A percentile compares a stretch with the other conserved stretches of the same genome.
Conservation (phyloP, 2,329 filamentous ascomycete genomes). For the Pseudohalonectria lignicola region DNA sequence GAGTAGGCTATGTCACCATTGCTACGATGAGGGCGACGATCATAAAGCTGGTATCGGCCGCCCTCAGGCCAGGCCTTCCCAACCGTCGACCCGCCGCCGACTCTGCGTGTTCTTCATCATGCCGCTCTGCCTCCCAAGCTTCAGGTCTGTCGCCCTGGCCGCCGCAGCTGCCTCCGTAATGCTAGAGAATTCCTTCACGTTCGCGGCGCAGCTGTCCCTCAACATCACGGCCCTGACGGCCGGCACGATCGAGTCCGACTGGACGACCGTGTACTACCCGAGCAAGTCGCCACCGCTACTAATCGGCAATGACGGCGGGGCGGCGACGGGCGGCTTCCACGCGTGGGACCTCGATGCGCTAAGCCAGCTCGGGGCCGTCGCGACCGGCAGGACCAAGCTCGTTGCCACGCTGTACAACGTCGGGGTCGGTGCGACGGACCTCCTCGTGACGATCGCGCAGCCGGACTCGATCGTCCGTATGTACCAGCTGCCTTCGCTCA, state of each 20-base stretch:
- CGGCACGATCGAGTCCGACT: slow-evolving; percentile 27
- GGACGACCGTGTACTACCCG: slow-evolving; percentile 27
- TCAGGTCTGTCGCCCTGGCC: neutral
- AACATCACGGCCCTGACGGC: slow-evolving; percentile 21
- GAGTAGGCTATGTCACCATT: too few relatives aligned
- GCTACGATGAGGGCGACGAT: too few relatives aligned
- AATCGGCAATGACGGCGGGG: slow-evolving; percentile 32
- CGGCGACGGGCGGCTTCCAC: slow-evolving; percentile 29
- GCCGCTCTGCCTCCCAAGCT: neutral
- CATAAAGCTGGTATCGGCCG: too few relatives aligned
- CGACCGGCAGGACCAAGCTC: slow-evolving; percentile 32
- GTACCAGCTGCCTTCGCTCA: slow-evolving; percentile 21
- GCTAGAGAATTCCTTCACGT: neutral
- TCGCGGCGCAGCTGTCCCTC: neutral
- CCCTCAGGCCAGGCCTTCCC: too few relatives aligned
- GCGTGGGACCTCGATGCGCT: slow-evolving; percentile 19
- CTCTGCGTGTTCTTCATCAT: too few relatives aligned
- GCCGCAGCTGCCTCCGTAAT: neutral
- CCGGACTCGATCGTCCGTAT: slow-evolving; percentile 29
- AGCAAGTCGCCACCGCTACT: slow-evolving; percentile 19
- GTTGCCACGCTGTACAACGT: slow-evolving; percentile 26
- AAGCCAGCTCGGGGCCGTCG: slow-evolving; percentile 17
- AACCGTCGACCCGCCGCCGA: too few relatives aligned
- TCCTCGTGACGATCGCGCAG: slow-evolving; percentile 27
- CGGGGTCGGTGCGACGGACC: slow-evolving; percentile 9